A percentile compares a stretch with the other conserved stretches of the same genome.
phyloP scores from a whole-genome alignment of 495 filamentous ascomycete genomes.

The Penicillium pulvis region DNA sequence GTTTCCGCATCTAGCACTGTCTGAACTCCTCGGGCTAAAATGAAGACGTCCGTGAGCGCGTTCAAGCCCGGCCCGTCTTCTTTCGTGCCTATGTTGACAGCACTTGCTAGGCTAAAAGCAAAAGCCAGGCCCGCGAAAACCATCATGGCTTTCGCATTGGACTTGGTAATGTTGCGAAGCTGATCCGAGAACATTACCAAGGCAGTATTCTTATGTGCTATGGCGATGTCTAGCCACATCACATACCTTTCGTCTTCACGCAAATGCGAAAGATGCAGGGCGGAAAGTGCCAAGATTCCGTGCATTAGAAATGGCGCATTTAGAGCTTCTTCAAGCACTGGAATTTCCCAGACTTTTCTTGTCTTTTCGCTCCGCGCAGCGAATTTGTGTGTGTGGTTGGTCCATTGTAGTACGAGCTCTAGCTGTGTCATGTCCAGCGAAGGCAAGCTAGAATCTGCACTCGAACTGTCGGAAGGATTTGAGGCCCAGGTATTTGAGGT shows the following conservation, averaged over 20 bases:
- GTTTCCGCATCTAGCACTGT: slow-evolving; percentile 10
- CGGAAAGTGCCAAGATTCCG: slow-evolving; percentile 37
- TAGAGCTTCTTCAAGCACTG: slow-evolving; percentile 39
- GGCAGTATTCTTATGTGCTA: slow-evolving; percentile 28
- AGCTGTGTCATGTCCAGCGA: slow-evolving; percentile 25
- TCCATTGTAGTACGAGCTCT: slow-evolving; percentile 27
- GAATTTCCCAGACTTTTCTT: slow-evolving; percentile 30
- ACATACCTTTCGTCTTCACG: slow-evolving; percentile 10
- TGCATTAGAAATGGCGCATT: slow-evolving; percentile 37
- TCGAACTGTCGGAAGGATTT: neutral
- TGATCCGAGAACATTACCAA: slow-evolving; percentile 23
- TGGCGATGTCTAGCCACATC: slow-evolving; percentile 26
- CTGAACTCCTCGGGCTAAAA: slow-evolving; percentile 27
- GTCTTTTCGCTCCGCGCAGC: slow-evolving; percentile 25
- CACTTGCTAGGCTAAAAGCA: slow-evolving; percentile 27
- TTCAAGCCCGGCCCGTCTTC: slow-evolving; percentile 22
- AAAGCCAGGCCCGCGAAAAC: slow-evolving; percentile 25
- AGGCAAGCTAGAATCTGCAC: neutral
- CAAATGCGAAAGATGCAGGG: slow-evolving; percentile 35
- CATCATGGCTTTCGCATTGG: slow-evolving; percentile 28
- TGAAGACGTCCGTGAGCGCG: slow-evolving; percentile 25
- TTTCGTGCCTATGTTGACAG: slow-evolving; percentile 11
- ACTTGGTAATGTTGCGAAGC: slow-evolving; percentile 12
- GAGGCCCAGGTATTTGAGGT: neutral
- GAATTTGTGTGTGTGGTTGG: slow-evolving; percentile 23